Percentiles rank a stretch among this genome's conserved stretches.
Evolutionary conservation across 345 rosid genomes (phyloP).

Genomic region (Pseudoturritis turrita): DNA sequence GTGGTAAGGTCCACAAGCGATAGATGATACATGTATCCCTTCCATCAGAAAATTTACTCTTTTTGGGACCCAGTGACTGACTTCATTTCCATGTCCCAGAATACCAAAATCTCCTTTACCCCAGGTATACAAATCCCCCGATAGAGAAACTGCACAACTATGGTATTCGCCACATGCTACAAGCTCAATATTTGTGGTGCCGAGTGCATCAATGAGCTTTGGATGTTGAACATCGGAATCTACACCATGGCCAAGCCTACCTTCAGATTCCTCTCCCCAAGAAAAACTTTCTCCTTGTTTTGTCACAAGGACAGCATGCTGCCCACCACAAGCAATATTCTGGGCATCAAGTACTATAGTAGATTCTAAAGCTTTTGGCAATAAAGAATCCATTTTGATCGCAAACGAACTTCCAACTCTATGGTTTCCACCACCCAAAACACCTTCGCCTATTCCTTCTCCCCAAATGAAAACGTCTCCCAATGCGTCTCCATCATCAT

Average conservation of each 20-base stretch:
- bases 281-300: constrained; percentile 51
- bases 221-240: constrained; percentile 59
- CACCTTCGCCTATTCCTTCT: constrained; percentile 45
- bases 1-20: constrained; percentile 82
- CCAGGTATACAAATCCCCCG: constrained; percentile 68
- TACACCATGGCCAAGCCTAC: constrained; percentile 71
- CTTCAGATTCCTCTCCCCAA: constrained; percentile 62
- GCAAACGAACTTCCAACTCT: constrained; percentile 29
- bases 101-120: constrained; percentile 67
- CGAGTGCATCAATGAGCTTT: constrained; percentile 49
- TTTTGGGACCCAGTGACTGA: constrained; percentile 58
- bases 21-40: constrained; percentile 58
- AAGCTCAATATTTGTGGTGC: constrained; percentile 41
- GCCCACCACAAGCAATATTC: constrained; percentile 48
- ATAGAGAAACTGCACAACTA: constrained; percentile 64
- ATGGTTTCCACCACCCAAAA: constrained; percentile 35
- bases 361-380: constrained; percentile 52
- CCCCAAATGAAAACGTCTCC: constrained; percentile 59
- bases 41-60: constrained; percentile 51
- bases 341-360: constrained; percentile 44
- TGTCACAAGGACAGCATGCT: constrained; percentile 49
- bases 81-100: constrained; percentile 54
- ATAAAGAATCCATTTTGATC: constrained; percentile 37
- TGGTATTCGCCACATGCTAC: constrained; percentile 73
- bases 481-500: constrained; percentile 46